These are phyloP conservation scores for Colletotrichum aenigma DNA, from an alignment of 2,329 filamentous ascomycete genomes.

Conservation along the genomic window DNA sequence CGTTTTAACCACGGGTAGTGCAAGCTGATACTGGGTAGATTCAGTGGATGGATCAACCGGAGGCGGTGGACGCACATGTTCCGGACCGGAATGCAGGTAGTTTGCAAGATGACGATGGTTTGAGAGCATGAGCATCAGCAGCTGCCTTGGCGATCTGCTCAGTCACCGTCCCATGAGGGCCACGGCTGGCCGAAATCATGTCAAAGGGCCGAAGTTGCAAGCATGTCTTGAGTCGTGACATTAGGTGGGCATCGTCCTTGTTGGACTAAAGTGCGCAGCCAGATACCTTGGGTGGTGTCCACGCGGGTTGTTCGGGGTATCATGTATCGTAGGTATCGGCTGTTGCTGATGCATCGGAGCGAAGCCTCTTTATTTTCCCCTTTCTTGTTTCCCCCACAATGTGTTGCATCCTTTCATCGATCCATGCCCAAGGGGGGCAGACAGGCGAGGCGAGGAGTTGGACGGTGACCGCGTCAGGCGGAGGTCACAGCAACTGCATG, in stretches of 20 bases:
- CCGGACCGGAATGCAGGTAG: conserved; percentile 4
- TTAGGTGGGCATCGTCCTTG: neutral
- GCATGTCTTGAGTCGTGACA: conserved; percentile 3
- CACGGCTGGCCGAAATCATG: neutral
- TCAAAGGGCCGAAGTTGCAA: neutral
- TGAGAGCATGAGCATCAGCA: neutral
- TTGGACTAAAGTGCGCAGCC: neutral
- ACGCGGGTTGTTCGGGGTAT: neutral
- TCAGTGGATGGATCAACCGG: neutral
- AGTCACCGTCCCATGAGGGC: neutral
- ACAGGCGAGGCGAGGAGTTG: neutral
- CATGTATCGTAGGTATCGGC: neutral
- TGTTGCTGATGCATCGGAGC: neutral
- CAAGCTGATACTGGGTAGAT: neutral
- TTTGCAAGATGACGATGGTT: conserved; percentile 5
- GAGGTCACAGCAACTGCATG: neutral
- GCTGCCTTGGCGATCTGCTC: neutral
- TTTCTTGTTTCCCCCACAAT: neutral
- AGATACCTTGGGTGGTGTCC: neutral
- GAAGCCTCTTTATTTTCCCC: neutral
- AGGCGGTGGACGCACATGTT: neutral
- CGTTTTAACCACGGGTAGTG: neutral
- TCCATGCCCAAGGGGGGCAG: neutral
- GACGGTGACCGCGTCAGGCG: neutral
- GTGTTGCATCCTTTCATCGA: neutral